Conservation (phyloP, 495 filamentous ascomycete species). For the Penicillium tannophilum region DNA sequence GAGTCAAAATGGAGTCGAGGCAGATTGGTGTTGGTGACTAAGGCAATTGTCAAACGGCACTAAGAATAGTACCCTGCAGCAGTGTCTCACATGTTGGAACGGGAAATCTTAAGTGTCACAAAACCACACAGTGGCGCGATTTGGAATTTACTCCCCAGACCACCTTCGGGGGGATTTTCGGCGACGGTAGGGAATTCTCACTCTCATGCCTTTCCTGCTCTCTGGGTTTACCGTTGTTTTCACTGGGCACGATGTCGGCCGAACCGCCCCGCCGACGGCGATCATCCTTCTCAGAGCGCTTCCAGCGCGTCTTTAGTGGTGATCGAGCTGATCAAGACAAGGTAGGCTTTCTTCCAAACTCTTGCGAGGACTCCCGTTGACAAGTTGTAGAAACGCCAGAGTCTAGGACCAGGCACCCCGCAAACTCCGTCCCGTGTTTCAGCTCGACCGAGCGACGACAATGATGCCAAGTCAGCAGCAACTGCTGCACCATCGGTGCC, state of each 20-base stretch:
- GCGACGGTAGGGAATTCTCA: not conserved
- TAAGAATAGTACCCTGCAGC: constrained; percentile 26
- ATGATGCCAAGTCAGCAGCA: constrained; percentile 12
- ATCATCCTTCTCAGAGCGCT: constrained; percentile 39
- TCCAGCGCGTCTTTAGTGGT: constrained; percentile 37
- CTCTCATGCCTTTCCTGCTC: constrained; percentile 6
- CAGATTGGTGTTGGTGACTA: not conserved
- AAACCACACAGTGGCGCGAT: constrained; percentile 16
- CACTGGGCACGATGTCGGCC: constrained; percentile 17
- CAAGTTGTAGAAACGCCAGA: constrained; percentile 26
- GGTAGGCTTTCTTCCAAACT: constrained; percentile 19
- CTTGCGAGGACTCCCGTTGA: constrained; percentile 8
- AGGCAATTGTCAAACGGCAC: constrained; percentile 1
- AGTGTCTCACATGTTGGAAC: constrained; percentile 20
- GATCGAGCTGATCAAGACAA: constrained; percentile 32
- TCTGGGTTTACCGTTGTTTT: constrained; percentile 6
- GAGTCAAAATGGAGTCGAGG: not conserved
- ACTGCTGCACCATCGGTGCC: constrained; percentile 11
- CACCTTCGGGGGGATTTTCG: not conserved
- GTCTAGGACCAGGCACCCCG: constrained; percentile 1
- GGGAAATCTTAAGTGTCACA: not conserved
- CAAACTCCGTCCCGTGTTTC: not conserved
- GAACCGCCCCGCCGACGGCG: constrained; percentile 29
- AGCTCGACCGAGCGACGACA: not conserved
- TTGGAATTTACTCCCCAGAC: constrained; percentile 17